Evolutionary conservation across 2,329 filamentous ascomycete species (phyloP).

Genomic region (Penicillium occitanis): DNA sequence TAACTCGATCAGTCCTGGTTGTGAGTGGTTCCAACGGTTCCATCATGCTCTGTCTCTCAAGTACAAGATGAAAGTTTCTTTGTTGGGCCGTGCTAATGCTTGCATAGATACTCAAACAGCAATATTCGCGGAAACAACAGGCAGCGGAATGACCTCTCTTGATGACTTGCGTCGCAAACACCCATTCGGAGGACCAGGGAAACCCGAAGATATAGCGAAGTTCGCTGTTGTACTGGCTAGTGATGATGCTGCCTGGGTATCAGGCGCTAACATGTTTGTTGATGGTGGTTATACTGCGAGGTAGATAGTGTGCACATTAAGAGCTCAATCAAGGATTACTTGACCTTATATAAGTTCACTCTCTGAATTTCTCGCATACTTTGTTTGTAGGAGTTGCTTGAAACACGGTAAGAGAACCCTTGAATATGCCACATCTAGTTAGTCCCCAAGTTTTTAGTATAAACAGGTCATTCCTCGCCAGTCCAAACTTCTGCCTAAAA

Average conservation of each 20-base stretch:
- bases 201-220: slow-evolving; percentile 34
- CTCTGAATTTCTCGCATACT: neutral
- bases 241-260: slow-evolving; percentile 50
- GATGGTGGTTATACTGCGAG: slow-evolving; percentile 47
- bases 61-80: neutral
- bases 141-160: neutral
- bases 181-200: slow-evolving; percentile 5
- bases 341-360: neutral
- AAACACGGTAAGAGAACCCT: no score
- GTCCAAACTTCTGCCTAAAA: neutral
- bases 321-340: neutral
- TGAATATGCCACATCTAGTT: neutral
- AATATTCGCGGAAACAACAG: slow-evolving; percentile 12
- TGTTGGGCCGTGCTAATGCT: neutral
- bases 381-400: no score
- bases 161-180: slow-evolving; percentile 4
- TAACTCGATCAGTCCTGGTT: slow-evolving; percentile 47
- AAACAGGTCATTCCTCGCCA: neutral
- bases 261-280: slow-evolving; percentile 36
- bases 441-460: neutral
- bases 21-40: slow-evolving; percentile 24
- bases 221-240: slow-evolving; percentile 49
- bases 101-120: slow-evolving; percentile 14
- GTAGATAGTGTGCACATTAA: slow-evolving; percentile 10
- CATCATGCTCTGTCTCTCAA: neutral